These are phyloP conservation scores for Debaryomyces tyrocola DNA, from an alignment of 805 yeast genomes.

Conservation along the genomic window DNA sequence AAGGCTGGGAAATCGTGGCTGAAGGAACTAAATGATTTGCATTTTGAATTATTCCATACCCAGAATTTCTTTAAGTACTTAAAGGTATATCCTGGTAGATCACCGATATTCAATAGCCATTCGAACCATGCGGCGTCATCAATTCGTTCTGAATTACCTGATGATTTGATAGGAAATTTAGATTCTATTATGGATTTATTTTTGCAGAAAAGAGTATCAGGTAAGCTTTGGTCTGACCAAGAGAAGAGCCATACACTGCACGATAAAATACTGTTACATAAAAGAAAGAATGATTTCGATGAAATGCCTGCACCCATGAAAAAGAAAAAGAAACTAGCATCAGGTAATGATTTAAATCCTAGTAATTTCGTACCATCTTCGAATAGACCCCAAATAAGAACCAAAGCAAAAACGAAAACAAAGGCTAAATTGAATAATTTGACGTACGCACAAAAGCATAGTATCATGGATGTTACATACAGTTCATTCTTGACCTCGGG, in stretches of 20 bases:
- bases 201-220: slow-evolving; percentile 8
- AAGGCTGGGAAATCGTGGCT: not conserved
- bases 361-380: not conserved
- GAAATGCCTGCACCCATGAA: not conserved
- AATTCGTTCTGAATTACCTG: not conserved
- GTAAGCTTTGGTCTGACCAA: slow-evolving; percentile 7
- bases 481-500: slow-evolving; percentile 25
- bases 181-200: slow-evolving; percentile 12
- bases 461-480: slow-evolving; percentile 17
- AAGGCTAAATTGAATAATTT: slow-evolving; percentile 1
- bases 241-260: not conserved
- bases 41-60: slow-evolving; percentile 8
- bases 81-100: slow-evolving; percentile 1
- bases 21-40: slow-evolving; percentile 11
- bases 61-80: slow-evolving; percentile 1
- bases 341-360: no score
- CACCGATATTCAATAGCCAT: slow-evolving; percentile 5
- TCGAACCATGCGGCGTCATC: slow-evolving; percentile 1
- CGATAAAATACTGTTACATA: not conserved
- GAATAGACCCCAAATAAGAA: not conserved
- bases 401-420: not conserved
- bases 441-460: slow-evolving; percentile 11
- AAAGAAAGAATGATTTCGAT: not conserved
- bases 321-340: not conserved
- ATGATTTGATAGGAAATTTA: slow-evolving; percentile 4